Evolutionary conservation across 2,329 filamentous ascomycete species (phyloP).

Genomic region (Claviceps africana): DNA sequence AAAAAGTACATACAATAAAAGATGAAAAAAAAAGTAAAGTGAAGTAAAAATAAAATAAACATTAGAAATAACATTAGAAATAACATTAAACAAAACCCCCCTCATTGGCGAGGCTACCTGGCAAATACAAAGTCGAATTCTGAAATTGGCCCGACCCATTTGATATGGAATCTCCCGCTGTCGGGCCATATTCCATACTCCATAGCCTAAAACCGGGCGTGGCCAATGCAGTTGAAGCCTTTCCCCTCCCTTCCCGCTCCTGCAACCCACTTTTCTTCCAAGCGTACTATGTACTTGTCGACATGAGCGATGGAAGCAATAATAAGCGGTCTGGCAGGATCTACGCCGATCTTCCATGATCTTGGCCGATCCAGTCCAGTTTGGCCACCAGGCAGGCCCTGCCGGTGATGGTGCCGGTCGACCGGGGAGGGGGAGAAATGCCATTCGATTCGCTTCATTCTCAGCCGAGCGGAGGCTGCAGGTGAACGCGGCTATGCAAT

Average conservation of each 20-base stretch:
- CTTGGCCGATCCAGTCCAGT: not conserved
- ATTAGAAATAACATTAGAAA: no score
- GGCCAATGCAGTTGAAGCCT: not conserved
- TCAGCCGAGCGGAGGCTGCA: not conserved
- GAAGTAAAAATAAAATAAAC: no score
- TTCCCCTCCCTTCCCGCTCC: not conserved
- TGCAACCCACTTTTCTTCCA: not conserved
- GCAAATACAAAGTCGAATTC: no score
- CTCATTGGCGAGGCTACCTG: no score
- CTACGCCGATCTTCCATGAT: not conserved
- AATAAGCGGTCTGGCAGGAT: not conserved
- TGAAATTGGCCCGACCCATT: not conserved
- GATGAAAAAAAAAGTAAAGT: no score
- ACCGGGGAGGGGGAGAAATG: not conserved
- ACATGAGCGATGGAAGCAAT: not conserved
- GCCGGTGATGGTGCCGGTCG: no score
- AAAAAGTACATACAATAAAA: no score
- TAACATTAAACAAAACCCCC: no score
- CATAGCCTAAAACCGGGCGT: not conserved
- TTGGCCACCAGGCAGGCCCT: not conserved
- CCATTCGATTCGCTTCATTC: not conserved
- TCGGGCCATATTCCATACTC: no score
- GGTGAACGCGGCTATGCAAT: not conserved
- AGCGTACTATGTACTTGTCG: not conserved
- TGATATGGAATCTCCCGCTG: not conserved